phyloP scores from a whole-genome alignment of 192 early-diverging fungal genomes.

The Coemansia sp. region DNA sequence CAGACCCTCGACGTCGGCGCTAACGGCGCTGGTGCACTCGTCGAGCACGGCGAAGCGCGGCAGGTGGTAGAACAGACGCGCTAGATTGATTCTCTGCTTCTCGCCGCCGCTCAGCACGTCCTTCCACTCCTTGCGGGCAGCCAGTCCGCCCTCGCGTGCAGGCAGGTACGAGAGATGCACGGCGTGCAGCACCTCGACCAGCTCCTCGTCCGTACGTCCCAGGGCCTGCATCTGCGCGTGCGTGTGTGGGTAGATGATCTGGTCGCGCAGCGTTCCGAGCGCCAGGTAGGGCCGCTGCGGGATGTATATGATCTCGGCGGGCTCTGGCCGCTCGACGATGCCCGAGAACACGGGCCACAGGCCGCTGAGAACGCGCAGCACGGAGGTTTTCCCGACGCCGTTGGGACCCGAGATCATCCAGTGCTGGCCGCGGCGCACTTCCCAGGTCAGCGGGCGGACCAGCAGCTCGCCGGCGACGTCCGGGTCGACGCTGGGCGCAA shows the following conservation, averaged over 20 bases:
- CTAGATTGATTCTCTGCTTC: conserved; percentile 92
- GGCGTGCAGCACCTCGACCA: conserved; percentile 75
- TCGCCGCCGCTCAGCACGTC: conserved; percentile 95
- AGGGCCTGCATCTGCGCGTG: conserved; percentile 75
- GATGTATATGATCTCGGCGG: conserved; percentile 91
- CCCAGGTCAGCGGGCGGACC: conserved; percentile 79
- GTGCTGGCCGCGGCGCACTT: conserved; percentile 88
- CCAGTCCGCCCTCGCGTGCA: conserved; percentile 84
- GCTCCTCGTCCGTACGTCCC: conserved; percentile 77
- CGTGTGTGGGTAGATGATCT: conserved; percentile 97
- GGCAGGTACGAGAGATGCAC: conserved; percentile 85
- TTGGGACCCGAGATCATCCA: conserved; percentile 94
- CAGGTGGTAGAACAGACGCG: conserved; percentile 92
- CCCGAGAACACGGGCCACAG: conserved; percentile 94
- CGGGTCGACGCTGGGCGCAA: conserved; percentile 62
- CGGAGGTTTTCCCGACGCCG: conserved; percentile 87
- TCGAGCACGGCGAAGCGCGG: conserved; percentile 95
- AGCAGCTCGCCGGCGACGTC: conserved; percentile 79
- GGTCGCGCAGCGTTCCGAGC: conserved; percentile 90
- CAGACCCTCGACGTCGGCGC: conserved; percentile 89
- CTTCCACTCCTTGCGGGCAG: conserved; percentile 86
- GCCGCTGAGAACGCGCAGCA: conserved; percentile 94
- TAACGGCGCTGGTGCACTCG: conserved; percentile 88
- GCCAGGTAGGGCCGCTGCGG: conserved; percentile 96
- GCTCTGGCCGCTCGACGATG: conserved; percentile 67